These are phyloP conservation scores for Colletotrichum acutatum DNA, from an alignment of 2,329 filamentous ascomycete species.

Conservation along the genomic window DNA sequence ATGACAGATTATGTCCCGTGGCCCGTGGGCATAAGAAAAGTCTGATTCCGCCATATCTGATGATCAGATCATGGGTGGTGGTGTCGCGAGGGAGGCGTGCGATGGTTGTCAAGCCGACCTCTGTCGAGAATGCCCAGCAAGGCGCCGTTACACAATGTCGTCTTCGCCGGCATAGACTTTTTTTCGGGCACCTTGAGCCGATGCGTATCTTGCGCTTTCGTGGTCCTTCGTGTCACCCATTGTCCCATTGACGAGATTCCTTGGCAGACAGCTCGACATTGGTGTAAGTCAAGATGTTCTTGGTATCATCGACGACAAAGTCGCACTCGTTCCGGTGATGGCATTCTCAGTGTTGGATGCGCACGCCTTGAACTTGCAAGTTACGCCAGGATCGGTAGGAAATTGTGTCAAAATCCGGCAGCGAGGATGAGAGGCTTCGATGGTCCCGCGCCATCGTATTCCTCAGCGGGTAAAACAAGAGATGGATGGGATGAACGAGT, in stretches of 20 bases:
- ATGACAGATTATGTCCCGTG: background rate
- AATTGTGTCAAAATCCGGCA: background rate
- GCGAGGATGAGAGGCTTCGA: background rate
- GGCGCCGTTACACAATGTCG: background rate
- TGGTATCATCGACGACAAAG: background rate
- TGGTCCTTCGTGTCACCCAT: background rate
- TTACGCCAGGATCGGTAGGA: background rate
- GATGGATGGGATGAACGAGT: constrained; percentile 3
- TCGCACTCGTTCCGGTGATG: background rate
- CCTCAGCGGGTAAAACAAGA: background rate
- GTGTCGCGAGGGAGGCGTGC: background rate
- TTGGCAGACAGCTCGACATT: background rate
- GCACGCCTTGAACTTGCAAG: background rate
- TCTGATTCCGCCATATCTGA: background rate
- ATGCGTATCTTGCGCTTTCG: too few relatives aligned
- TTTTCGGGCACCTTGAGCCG: background rate
- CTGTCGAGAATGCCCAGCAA: background rate
- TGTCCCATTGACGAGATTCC: background rate
- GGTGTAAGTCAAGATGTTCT: background rate
- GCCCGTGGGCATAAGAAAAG: background rate
- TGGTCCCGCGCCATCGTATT: background rate
- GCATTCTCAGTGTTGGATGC: background rate
- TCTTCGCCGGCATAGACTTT: background rate
- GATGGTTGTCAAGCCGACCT: constrained; percentile 6
- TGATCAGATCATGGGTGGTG: background rate